Evolutionary conservation across 108 stramenopile genomes (phyloP), one percentile per base, ranked within the genome.

Genomic region (Chaetoceros tenuissimus): DNA sequence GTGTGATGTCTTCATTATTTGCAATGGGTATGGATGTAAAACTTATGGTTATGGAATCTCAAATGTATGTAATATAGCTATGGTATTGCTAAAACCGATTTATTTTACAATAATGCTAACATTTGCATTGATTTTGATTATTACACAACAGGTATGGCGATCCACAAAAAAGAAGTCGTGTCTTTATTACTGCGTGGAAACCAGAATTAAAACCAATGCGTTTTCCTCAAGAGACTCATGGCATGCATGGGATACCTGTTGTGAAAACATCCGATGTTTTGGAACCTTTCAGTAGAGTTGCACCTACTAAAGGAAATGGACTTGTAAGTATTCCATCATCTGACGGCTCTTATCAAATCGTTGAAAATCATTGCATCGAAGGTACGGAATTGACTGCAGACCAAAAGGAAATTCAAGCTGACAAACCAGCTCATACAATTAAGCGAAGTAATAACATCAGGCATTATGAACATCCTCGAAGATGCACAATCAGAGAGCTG

Each of bases 401-500:
- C 46, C 58, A 67, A 24, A 50, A 57, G 27, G 46, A 44, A 28
- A 26, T 72, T 24, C 44, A 23, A 1, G 53, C 23, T 30, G 55
- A 70, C 24, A 49, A 69, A 40, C 74, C 79, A 3, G 74, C 82
- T 22, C 51, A 57, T 8, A 80, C 79, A 10, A 55, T 83, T 17
- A 53, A 43, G 59, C 63, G 31, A 31, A 55, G 17, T 28, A 28
- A 10, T 28, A 73, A 63, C 30, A 53, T 72, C 45, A 10, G 54
- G 0, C 82, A 83, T 60, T 80, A 80, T 64, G 64, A 45, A 23
- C 44, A 63, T 0, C 28, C 59, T 1, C 59, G 79, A 20, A 53
- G 30, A 18, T 50, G 74, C 17, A 72, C 78, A 8, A 16, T 62
- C 20, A 57, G 57, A 8, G 74, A 80, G 63, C 64, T 66, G 20